Evolutionary conservation across 2,329 filamentous ascomycete genomes (phyloP).

Genomic region (Hymenoscyphus fructigenus): DNA sequence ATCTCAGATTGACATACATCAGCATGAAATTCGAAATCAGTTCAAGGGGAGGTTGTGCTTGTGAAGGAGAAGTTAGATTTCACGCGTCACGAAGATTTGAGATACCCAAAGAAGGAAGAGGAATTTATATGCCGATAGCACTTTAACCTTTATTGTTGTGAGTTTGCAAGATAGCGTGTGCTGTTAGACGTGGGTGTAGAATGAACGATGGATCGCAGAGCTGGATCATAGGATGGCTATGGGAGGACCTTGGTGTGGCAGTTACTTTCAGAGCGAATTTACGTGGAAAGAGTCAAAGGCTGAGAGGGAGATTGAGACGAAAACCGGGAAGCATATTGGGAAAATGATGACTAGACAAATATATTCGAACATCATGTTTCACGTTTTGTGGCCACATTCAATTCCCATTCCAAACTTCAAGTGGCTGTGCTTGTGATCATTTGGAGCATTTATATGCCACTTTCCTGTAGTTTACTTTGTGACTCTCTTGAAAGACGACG

Average conservation of each 20-base stretch:
- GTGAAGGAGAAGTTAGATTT: slow-evolving; percentile 6
- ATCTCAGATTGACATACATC: not conserved
- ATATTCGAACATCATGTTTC: slow-evolving; percentile 1
- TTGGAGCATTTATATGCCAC: not conserved
- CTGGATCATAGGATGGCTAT: not conserved
- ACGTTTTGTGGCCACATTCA: not conserved
- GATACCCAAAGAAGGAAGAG: slow-evolving; percentile 7
- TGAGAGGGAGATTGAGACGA: not conserved
- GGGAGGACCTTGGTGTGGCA: not conserved
- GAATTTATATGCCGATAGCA: not conserved
- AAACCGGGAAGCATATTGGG: not conserved
- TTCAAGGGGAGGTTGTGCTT: not conserved
- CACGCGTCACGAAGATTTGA: slow-evolving; percentile 14
- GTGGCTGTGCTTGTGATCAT: not conserved
- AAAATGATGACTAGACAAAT: not conserved
- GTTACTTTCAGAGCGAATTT: not conserved
- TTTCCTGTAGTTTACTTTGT: no score
- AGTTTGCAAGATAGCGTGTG: slow-evolving; percentile 5
- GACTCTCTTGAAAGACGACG: no score
- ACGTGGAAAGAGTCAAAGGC: not conserved
- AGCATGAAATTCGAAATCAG: not conserved
- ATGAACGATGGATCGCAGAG: not conserved
- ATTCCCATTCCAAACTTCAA: not conserved
- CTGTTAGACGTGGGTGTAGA: not conserved
- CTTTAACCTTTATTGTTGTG: not conserved